Conservation (phyloP, 164 flowering plant species). For the Vitis labrusca region DNA sequence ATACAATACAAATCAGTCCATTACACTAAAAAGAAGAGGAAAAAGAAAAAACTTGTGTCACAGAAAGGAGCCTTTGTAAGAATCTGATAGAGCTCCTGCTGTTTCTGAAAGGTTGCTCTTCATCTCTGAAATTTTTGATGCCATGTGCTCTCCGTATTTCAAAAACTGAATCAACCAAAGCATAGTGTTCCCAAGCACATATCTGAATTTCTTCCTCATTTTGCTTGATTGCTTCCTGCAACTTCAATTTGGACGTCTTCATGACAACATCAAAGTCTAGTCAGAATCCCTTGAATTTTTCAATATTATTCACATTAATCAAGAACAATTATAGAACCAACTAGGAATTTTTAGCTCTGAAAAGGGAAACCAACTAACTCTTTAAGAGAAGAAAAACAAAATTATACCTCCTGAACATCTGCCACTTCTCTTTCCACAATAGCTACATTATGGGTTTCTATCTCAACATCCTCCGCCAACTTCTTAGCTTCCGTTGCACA, state of each 20-base stretch:
- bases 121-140: constrained; percentile 55
- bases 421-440: constrained; percentile 57
- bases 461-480: constrained; percentile 47
- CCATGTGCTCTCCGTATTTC: constrained; percentile 59
- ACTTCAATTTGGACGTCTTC: constrained; percentile 47
- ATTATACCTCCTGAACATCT: constrained; percentile 53
- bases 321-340: background rate
- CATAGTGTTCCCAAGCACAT: constrained; percentile 59
- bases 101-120: constrained; percentile 45
- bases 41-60: no score
- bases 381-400: background rate
- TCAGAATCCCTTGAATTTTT: background rate
- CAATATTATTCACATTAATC: background rate
- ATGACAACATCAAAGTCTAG: constrained; percentile 7
- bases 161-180: constrained; percentile 61
- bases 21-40: no score
- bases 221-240: constrained; percentile 49
- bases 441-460: constrained; percentile 41
- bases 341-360: background rate
- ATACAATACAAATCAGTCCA: no score
- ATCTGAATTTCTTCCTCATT: constrained; percentile 60
- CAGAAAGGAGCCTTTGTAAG: constrained; percentile 30
- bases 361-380: background rate
- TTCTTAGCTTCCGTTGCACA: constrained; percentile 55
- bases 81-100: constrained; percentile 42